phyloP scores from a whole-genome alignment of 2,329 filamentous ascomycete genomes.

The Aotearoamyces nothofagi region DNA sequence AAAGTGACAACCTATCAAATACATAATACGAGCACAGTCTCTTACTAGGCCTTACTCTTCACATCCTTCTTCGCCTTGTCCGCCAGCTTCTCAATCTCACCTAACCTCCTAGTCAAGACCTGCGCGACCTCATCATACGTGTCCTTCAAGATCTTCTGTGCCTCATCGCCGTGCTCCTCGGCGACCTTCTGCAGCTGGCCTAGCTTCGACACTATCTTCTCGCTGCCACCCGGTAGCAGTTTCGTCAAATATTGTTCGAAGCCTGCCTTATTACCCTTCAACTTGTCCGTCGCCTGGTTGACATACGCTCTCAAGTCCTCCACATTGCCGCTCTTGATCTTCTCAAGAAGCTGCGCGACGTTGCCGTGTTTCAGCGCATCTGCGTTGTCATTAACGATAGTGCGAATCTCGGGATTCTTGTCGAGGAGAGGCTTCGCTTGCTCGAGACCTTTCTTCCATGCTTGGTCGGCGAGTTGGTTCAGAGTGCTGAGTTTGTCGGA shows the following conservation, averaged over 20 bases:
- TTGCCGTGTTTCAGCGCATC: slow-evolving; percentile 54
- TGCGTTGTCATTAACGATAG: slow-evolving; percentile 56
- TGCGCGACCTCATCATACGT: slow-evolving; percentile 51
- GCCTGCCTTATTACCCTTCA: slow-evolving; percentile 30
- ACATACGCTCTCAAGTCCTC: slow-evolving; percentile 45
- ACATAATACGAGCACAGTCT: too few species aligned
- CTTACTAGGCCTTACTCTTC: too few species aligned
- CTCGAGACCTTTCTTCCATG: slow-evolving; percentile 57
- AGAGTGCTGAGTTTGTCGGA: slow-evolving; percentile 56
- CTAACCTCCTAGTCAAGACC: slow-evolving; percentile 43
- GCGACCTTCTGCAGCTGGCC: slow-evolving; percentile 48
- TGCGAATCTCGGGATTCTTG: slow-evolving; percentile 62
- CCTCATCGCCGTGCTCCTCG: slow-evolving; percentile 53
- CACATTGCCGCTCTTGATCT: slow-evolving; percentile 46
- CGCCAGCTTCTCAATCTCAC: slow-evolving; percentile 41
- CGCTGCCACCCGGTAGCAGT: slow-evolving; percentile 47
- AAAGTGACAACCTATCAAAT: too few species aligned
- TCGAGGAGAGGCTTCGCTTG: slow-evolving; percentile 58
- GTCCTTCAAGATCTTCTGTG: slow-evolving; percentile 52
- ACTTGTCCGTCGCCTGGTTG: slow-evolving; percentile 40
- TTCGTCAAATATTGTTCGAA: slow-evolving; percentile 41
- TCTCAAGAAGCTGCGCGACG: slow-evolving; percentile 43
- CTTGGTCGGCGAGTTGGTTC: slow-evolving; percentile 52
- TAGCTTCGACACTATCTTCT: slow-evolving; percentile 50
- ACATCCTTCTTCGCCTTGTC: slow-evolving; percentile 36